These are phyloP conservation scores for Cystofilobasidium ferigula DNA, from an alignment of 768 basidiomycete genomes.

Conservation along the genomic window DNA sequence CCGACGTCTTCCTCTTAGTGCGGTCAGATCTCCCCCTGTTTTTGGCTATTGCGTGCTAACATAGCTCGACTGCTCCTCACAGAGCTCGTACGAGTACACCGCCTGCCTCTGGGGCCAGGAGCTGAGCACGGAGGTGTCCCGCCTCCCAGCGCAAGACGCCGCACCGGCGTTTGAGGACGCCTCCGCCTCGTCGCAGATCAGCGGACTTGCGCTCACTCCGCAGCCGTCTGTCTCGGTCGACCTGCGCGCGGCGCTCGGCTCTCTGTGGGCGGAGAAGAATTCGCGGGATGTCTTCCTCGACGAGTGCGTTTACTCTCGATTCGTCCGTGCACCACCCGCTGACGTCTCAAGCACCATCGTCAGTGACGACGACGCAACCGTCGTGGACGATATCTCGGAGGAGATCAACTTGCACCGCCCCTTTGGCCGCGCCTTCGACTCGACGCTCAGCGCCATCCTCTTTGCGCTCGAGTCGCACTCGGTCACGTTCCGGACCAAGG, in stretches of 20 bases:
- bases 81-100: constrained; percentile 77
- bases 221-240: constrained; percentile 39
- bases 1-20: not conserved
- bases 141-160: not conserved
- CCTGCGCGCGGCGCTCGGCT: constrained; percentile 36
- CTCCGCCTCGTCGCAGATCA: not conserved
- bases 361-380: not conserved
- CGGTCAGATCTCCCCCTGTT: not conserved
- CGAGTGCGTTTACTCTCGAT: constrained; percentile 45
- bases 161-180: not conserved
- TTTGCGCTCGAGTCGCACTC: constrained; percentile 68
- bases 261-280: constrained; percentile 57
- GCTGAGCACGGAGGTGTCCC: constrained; percentile 43
- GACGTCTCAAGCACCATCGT: not conserved
- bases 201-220: not conserved
- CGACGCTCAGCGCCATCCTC: constrained; percentile 68
- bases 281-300: constrained; percentile 67
- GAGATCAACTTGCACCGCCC: constrained; percentile 13
- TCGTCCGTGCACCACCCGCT: not conserved
- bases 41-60: not conserved
- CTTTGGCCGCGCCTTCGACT: constrained; percentile 52
- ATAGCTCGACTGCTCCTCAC: constrained; percentile 13
- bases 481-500: constrained; percentile 90
- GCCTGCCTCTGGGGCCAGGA: constrained; percentile 74
- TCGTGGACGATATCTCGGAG: constrained; percentile 19